Evolutionary conservation across 1,139 yeast species (phyloP).

Genomic region (Yamadazyma siamensis): DNA sequence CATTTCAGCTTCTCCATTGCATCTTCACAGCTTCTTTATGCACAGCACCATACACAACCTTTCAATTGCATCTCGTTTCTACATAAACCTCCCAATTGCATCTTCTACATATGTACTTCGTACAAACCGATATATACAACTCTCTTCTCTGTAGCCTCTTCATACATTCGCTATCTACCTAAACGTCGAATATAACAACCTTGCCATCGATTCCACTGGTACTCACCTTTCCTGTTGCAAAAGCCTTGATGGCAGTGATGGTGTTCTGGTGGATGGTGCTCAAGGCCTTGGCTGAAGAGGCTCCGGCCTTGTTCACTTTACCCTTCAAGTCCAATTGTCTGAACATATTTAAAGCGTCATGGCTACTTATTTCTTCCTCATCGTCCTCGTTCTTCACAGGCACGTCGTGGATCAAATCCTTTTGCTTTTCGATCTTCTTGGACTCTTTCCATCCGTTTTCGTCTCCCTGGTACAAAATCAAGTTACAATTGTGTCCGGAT

Average conservation of each 20-base stretch:
- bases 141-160: neutral
- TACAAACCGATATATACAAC: too few species aligned
- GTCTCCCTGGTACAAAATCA: slow-evolving; percentile 76
- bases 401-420: slow-evolving; percentile 40
- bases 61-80: too few species aligned
- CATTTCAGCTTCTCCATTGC: too few species aligned
- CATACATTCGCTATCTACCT: slow-evolving; percentile 3
- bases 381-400: slow-evolving; percentile 31
- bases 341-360: slow-evolving; percentile 91
- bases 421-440: slow-evolving; percentile 57
- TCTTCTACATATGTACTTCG: too few species aligned
- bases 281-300: slow-evolving; percentile 47
- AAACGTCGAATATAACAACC: slow-evolving; percentile 57
- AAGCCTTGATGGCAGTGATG: slow-evolving; percentile 69
- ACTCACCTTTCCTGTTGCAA: slow-evolving; percentile 43
- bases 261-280: slow-evolving; percentile 90
- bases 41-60: too few species aligned
- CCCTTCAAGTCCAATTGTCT: slow-evolving; percentile 96
- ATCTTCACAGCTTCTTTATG: too few species aligned
- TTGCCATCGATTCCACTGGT: slow-evolving; percentile 80
- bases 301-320: slow-evolving; percentile 45
- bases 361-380: slow-evolving; percentile 62
- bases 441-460: slow-evolving; percentile 66
- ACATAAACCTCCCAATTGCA: too few species aligned
- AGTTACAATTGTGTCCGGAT: slow-evolving; percentile 93